Evolutionary conservation across 1,284 basidiomycete species (phyloP).

Genomic region (Flammula alnicola): DNA sequence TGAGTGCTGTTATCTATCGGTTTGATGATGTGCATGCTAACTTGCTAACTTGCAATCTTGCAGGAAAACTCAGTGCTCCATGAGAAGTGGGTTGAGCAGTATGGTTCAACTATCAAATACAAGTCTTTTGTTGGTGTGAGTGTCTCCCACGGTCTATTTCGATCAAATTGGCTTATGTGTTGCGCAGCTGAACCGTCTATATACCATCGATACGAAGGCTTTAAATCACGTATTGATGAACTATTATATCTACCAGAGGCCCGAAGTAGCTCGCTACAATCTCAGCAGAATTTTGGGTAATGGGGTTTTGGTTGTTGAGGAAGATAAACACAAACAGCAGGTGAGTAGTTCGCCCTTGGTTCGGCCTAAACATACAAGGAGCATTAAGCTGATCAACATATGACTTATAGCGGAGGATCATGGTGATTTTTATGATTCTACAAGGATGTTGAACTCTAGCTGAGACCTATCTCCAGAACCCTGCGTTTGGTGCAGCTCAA

Average conservation of each 20-base stretch:
- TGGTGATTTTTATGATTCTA: constrained; percentile 33
- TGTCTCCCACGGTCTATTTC: constrained; percentile 4
- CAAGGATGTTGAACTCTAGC: neutral
- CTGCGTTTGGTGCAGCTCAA: constrained; percentile 61
- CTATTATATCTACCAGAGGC: constrained; percentile 51
- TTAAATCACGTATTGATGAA: constrained; percentile 55
- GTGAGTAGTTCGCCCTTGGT: constrained; percentile 38
- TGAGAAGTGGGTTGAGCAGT: constrained; percentile 59
- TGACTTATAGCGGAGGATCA: constrained; percentile 42
- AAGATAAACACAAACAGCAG: constrained; percentile 54
- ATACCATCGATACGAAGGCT: constrained; percentile 53
- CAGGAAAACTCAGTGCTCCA: constrained; percentile 50
- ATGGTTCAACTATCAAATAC: constrained; percentile 56
- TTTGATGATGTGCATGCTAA: too few species aligned
- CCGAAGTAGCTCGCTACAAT: constrained; percentile 36
- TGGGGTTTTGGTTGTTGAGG: constrained; percentile 56
- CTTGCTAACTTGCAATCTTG: neutral
- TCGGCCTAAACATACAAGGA: too few species aligned
- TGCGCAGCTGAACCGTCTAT: constrained; percentile 44
- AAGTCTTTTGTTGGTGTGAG: constrained; percentile 52
- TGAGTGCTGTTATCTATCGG: constrained; percentile 26
- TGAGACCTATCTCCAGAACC: constrained; percentile 72
- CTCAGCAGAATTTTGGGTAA: constrained; percentile 47
- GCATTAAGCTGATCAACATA: too few species aligned
- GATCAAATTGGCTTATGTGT: neutral